Conservation (phyloP, 257 asterid genomes). For the Penstemon eatonii region DNA sequence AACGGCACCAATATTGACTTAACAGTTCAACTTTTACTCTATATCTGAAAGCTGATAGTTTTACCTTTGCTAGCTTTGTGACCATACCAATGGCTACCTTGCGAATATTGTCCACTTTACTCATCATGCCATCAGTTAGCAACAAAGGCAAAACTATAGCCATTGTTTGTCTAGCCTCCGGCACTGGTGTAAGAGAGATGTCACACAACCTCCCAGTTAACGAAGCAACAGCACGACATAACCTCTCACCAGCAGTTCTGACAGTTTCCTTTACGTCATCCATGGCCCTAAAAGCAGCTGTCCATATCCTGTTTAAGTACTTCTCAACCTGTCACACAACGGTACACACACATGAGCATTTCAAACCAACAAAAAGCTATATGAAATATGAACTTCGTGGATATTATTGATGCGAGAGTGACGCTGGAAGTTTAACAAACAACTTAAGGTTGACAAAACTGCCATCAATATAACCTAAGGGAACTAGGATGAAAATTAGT, state of each 20-base stretch:
- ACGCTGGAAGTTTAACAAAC: not conserved
- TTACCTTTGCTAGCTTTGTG: constrained; percentile 86
- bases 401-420: not conserved
- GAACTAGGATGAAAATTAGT: constrained; percentile 1
- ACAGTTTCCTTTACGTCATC: constrained; percentile 98
- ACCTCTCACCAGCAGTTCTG: constrained; percentile 90
- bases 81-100: constrained; percentile 92
- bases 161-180: constrained; percentile 82
- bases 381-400: constrained; percentile 26
- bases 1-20: constrained; percentile 15
- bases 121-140: constrained; percentile 92
- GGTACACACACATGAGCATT: constrained; percentile 20
- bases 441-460: constrained; percentile 13
- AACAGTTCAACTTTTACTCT: constrained; percentile 16
- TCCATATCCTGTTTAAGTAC: constrained; percentile 83
- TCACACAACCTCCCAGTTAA: constrained; percentile 89
- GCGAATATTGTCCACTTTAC: constrained; percentile 85
- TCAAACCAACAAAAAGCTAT: constrained; percentile 19
- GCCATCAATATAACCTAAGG: not conserved
- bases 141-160: constrained; percentile 78
- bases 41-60: constrained; percentile 14
- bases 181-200: constrained; percentile 77
- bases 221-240: constrained; percentile 83
- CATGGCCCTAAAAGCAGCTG: constrained; percentile 92
- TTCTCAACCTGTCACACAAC: constrained; percentile 65